Base-by-base conservation (phyloP, 2,329 filamentous ascomycete genomes). In the Cladobotryum mycophilum region DNA sequence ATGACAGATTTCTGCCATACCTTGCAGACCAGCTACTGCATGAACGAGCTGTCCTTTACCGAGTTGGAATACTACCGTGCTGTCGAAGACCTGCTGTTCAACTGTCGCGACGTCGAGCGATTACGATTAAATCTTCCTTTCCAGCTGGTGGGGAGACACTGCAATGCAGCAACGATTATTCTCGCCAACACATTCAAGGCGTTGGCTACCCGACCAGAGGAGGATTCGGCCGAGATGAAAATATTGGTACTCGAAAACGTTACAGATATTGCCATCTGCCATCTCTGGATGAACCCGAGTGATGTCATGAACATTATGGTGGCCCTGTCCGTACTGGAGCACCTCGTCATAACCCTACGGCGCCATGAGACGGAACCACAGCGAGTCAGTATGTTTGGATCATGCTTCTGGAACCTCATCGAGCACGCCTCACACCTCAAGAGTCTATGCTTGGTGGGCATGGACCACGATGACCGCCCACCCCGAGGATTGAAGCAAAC, bases 41-140 rank as follows among this genome's bases (percentile, higher is more conserved):
- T 79, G 69, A 70, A 69, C 56, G 67, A 74, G 25, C 53, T 53
- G 14, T 73, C 75, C 8, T 79, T 79, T 55, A 78, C 74, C 41
- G 75, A 76, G 56, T 58, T 62, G 4, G 75, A 79, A 41, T 80
- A 74, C 57, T 66, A 67, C 37, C 53, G 58, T 5, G 64, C 66
- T 8, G 59, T 78, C 6, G 67, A 70, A 46, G 62, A 62, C 22
- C 67, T 78, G 30, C 64, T 80, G 1, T 68, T 70, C 54, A 63
- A 70, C 49, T 73, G 73, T 49, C 71, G 73, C 38, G 68, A 71
- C 18, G 61, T 76, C 49, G 66, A 70, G 5, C 66, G 74, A 3
- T 59, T 79, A n/a, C 73, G 75, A 40, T 61, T 80, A 18, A 76
- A 72, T 53, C 69, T 80, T 5, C 76, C 76, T 3, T 78, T 76